Conservation (phyloP, 495 filamentous ascomycete genomes). For the Glonium stellatum region DNA sequence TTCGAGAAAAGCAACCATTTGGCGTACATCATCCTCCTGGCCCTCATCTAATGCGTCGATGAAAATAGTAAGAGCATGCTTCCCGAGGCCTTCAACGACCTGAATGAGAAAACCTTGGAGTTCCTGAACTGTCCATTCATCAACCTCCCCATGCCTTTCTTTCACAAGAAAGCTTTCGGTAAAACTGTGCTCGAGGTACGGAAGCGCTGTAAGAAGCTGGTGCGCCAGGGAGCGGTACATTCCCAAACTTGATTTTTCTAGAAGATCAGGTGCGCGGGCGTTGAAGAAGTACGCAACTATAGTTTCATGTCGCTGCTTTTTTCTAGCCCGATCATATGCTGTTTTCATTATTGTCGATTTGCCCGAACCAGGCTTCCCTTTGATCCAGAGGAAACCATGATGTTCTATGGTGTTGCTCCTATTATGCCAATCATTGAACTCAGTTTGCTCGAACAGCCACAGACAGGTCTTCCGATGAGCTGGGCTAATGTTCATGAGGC, state of each 20-base stretch:
- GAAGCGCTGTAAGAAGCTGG: not conserved
- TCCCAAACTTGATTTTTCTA: not conserved
- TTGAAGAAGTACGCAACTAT: constrained; percentile 38
- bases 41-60: constrained; percentile 3
- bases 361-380: constrained; percentile 16
- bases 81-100: not conserved
- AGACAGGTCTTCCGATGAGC: constrained; percentile 30
- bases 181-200: not conserved
- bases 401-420: not conserved
- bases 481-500: constrained; percentile 31
- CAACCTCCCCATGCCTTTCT: not conserved
- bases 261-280: constrained; percentile 26
- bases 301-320: not conserved
- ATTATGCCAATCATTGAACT: constrained; percentile 4
- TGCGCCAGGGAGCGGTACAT: not conserved
- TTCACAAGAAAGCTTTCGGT: not conserved
- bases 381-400: constrained; percentile 18
- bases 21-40: not conserved
- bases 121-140: not conserved
- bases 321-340: not conserved
- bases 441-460: constrained; percentile 1
- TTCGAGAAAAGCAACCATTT: not conserved
- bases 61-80: not conserved
- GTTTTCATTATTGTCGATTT: constrained; percentile 14
- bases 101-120: not conserved